These are phyloP conservation scores for Picochlorum sp. DNA, from an alignment of 139 green algal species.

Conservation along the genomic window DNA sequence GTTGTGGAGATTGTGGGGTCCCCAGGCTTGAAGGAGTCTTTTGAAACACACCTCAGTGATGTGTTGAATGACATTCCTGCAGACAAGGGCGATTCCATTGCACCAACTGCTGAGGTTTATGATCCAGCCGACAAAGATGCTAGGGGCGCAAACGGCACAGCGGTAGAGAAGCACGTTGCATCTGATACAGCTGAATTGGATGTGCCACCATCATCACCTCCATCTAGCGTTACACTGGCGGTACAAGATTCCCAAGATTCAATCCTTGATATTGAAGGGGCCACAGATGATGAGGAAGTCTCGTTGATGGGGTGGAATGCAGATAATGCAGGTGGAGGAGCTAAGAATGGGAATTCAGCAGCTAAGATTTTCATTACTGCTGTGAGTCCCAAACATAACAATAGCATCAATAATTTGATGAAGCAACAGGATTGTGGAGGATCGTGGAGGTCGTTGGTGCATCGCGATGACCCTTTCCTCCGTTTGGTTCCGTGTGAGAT, in stretches of 20 bases:
- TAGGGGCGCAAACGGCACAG: background rate
- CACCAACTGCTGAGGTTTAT: background rate
- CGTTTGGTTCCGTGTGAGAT: background rate
- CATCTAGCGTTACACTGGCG: background rate
- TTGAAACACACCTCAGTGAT: constrained; percentile 6
- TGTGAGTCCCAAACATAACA: background rate
- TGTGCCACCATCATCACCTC: background rate
- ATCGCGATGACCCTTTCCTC: constrained; percentile 1
- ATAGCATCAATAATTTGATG: background rate
- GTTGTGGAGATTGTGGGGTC: constrained; percentile 3
- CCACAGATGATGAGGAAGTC: constrained; percentile 3
- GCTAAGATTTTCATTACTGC: background rate
- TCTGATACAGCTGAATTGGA: background rate
- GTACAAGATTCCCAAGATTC: constrained; percentile 1
- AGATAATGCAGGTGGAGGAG: background rate
- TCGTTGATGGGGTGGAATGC: constrained; percentile 5
- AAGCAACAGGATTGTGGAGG: background rate
- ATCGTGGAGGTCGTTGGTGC: background rate
- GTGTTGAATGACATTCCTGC: constrained; percentile 1
- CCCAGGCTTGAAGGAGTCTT: constrained; percentile 1
- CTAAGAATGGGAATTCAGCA: constrained; percentile 3
- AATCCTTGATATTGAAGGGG: background rate
- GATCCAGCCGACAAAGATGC: background rate
- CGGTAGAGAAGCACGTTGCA: background rate
- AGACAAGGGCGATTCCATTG: background rate